Conservation (phyloP, 208 protist species). For the Leishmania amazonensis region DNA sequence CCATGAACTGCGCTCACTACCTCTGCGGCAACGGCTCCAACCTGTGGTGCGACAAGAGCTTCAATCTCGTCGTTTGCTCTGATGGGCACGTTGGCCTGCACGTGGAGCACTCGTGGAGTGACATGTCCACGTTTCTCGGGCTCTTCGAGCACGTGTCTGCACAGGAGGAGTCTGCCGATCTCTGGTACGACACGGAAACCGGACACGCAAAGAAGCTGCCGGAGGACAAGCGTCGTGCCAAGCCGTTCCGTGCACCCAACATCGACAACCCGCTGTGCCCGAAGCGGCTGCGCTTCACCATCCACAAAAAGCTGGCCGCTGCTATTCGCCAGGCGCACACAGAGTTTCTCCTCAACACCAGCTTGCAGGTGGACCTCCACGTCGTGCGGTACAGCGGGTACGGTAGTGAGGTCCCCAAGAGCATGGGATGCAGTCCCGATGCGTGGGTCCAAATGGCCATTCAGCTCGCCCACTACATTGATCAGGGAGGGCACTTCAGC, state of each 20-base stretch:
- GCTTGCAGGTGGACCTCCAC: slow-evolving; percentile 60
- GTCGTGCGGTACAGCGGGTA: slow-evolving; percentile 57
- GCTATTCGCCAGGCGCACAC: slow-evolving; percentile 49
- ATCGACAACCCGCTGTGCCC: slow-evolving; percentile 36
- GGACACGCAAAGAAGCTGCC: slow-evolving; percentile 47
- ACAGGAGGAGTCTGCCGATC: slow-evolving; percentile 50
- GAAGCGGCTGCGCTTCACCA: slow-evolving; percentile 64
- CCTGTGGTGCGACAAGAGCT: slow-evolving; percentile 86
- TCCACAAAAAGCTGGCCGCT: slow-evolving; percentile 54
- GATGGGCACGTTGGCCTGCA: slow-evolving; percentile 68
- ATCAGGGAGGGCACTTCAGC: slow-evolving; percentile 52
- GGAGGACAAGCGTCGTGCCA: slow-evolving; percentile 31
- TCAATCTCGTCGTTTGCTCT: slow-evolving; percentile 64
- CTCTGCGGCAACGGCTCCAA: slow-evolving; percentile 73
- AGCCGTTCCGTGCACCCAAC: slow-evolving; percentile 17
- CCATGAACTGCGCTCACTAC: slow-evolving; percentile 45
- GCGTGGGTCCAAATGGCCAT: slow-evolving; percentile 87
- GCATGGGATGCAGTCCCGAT: slow-evolving; percentile 51
- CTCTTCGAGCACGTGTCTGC: slow-evolving; percentile 60
- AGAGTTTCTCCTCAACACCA: slow-evolving; percentile 36
- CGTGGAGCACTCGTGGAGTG: slow-evolving; percentile 85
- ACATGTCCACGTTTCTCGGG: slow-evolving; percentile 58
- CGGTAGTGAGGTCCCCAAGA: slow-evolving; percentile 47
- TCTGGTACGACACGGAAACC: slow-evolving; percentile 45
- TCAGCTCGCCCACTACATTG: slow-evolving; percentile 80